Conservation (phyloP, 495 filamentous ascomycete species). For the Penicillium macrosclerotiorum region DNA sequence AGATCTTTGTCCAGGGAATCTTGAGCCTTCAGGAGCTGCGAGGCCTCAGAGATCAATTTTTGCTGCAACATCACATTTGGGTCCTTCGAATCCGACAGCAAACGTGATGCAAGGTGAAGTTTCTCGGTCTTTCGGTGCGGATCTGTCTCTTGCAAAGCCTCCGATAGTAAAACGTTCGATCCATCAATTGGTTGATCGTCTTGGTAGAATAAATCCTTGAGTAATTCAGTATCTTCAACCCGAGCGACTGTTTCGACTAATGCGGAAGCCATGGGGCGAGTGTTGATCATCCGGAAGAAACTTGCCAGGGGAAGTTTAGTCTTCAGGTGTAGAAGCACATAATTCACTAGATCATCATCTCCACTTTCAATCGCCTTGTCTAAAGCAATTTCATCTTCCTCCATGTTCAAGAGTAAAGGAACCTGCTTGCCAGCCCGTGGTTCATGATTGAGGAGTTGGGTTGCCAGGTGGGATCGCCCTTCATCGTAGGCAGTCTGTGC, state of each 20-base stretch:
- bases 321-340: conserved; percentile 83
- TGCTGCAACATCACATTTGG: conserved; percentile 63
- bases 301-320: conserved; percentile 85
- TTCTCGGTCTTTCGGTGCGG: conserved; percentile 70
- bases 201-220: conserved; percentile 97
- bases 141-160: conserved; percentile 69
- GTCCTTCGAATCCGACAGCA: conserved; percentile 82
- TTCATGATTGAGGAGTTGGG: conserved; percentile 87
- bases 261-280: conserved; percentile 80
- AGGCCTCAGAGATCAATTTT: conserved; percentile 73
- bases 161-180: conserved; percentile 77
- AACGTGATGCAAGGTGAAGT: conserved; percentile 75
- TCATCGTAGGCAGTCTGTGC: conserved; percentile 95
- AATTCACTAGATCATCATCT: conserved; percentile 88
- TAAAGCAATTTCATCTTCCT: conserved; percentile 90
- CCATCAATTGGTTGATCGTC: conserved; percentile 91
- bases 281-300: conserved; percentile 92
- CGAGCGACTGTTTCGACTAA: conserved; percentile 82
- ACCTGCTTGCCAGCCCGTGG: conserved; percentile 93
- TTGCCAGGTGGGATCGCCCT: conserved; percentile 81
- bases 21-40: conserved; percentile 76
- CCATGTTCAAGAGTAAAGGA: conserved; percentile 90
- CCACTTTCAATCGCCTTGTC: conserved; percentile 97
- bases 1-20: conserved; percentile 81
- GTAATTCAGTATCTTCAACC: conserved; percentile 72